Base-by-base conservation (phyloP, 179 eudicot species). In the Actinidia chinensis region DNA sequence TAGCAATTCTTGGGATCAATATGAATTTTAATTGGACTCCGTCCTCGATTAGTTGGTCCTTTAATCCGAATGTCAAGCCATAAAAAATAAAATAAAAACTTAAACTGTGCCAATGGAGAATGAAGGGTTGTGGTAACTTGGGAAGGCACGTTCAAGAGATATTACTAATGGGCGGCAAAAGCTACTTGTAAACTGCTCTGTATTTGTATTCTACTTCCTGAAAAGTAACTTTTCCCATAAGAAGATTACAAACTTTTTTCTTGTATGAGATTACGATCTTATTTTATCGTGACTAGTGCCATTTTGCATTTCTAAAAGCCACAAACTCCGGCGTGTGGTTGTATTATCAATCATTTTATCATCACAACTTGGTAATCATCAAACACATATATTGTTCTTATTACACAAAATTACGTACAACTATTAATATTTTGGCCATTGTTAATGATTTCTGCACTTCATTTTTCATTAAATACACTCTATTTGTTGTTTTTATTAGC, bases 301-400 rank as follows among this genome's bases (percentile, higher is more conserved):
- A n/a, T 44, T n/a, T 10, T 68, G 52, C 28, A 42, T 47, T 44
- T 68, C 52, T 44, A 68, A 65, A 66, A 68, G 72, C 52, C 72
- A 68, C 23, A 8, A 68, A 44, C 72, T 44, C 72, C 50, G 72
- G 72, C 72, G 11, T 68, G 72, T 33, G 47, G 47, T 40, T 44
- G 20, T 3, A 44, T 43, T 44, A 28, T 44, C 50, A 68, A 68
- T 44, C 52, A 68, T 68, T 68, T 68, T 42, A n/a, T n/a, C 63
- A 36, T 40, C 76, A 17, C 40, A 8, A 73, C 4, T 1, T 14
- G 40, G 40, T 36, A 36, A 36, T 36, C 40, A 36, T 36, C 40
- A 36, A 36, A 36, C 2, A 2, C 40, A 36, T 1, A 36, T 36
- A 36, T 36, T 36, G 2, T 36, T 36, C 40, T n/a, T n/a, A n/a